Conservation (phyloP, 176 grass and related monocot species). For the Puya raimondii region DNA sequence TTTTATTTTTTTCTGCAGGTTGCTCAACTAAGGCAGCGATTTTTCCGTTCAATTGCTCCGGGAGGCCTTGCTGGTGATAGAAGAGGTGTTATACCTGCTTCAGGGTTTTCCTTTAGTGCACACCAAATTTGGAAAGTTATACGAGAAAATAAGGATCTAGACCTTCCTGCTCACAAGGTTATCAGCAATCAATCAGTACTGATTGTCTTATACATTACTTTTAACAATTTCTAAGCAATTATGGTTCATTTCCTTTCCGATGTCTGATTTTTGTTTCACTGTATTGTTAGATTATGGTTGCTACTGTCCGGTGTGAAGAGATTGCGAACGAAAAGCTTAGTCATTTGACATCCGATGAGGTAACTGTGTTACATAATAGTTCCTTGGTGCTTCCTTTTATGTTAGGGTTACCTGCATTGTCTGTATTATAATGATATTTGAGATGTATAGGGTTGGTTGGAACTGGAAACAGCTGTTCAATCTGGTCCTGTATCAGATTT, state of each 20-base stretch:
- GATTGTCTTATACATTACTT: neutral
- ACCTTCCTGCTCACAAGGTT: conserved; percentile 96
- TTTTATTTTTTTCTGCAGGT: conserved; percentile 40
- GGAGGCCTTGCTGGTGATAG: conserved; percentile 81
- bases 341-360: conserved; percentile 56
- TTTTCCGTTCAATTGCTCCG: conserved; percentile 65
- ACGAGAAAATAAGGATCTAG: conserved; percentile 92
- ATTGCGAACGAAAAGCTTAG: conserved; percentile 77
- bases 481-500: conserved; percentile 48
- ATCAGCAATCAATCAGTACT: neutral
- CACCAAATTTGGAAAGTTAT: conserved; percentile 87
- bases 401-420: neutral
- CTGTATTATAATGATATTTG: conserved; percentile 2
- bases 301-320: conserved; percentile 89
- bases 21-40: conserved; percentile 59
- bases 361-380: conserved; percentile 4
- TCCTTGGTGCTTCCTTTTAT: neutral
- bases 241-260: neutral
- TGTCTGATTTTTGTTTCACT: neutral
- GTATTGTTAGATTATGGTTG: conserved; percentile 72
- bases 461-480: conserved; percentile 51
- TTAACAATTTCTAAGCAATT: neutral
- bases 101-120: conserved; percentile 78
- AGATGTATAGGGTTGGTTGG: conserved; percentile 55
- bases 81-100: conserved; percentile 82